Conservation (phyloP, 1,284 basidiomycete species). For the Volvariella surrecta region DNA sequence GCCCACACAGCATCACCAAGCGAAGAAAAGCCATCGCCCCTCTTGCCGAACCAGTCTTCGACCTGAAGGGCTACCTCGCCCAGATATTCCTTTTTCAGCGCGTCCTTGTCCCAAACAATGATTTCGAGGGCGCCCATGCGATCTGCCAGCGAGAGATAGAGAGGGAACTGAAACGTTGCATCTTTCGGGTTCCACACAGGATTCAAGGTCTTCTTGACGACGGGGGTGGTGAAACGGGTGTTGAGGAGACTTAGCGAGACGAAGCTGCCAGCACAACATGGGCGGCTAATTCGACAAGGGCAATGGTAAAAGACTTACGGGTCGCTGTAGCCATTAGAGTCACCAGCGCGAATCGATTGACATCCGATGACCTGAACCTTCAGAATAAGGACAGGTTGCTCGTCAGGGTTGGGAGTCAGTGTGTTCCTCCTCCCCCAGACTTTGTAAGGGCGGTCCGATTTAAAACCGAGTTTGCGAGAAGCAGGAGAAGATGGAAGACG, state of each 20-base stretch:
- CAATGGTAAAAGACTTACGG: constrained; percentile 44
- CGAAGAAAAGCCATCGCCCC: not conserved
- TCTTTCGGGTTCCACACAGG: constrained; percentile 66
- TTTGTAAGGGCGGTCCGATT: constrained; percentile 7
- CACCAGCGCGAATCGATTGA: constrained; percentile 50
- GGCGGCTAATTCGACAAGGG: not conserved
- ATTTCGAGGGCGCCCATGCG: constrained; percentile 75
- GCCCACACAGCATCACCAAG: constrained; percentile 30
- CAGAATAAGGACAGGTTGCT: constrained; percentile 56
- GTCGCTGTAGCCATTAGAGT: constrained; percentile 61
- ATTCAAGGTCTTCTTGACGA: constrained; percentile 72
- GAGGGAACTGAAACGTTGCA: constrained; percentile 82
- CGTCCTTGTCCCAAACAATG: constrained; percentile 91
- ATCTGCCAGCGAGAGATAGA: constrained; percentile 70
- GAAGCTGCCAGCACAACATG: constrained; percentile 19
- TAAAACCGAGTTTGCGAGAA: too few species aligned
- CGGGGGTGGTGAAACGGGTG: constrained; percentile 68
- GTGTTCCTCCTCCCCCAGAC: constrained; percentile 8
- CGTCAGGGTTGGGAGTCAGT: constrained; percentile 40
- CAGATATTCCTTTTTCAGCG: constrained; percentile 83
- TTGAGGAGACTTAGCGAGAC: constrained; percentile 54
- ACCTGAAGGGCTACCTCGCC: constrained; percentile 78
- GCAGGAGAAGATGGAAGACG: constrained; percentile 17
- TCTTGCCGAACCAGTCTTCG: constrained; percentile 66
- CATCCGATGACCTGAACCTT: constrained; percentile 62